Conservation (phyloP, 768 basidiomycete genomes). For the Tricholoma bakamatsutake region DNA sequence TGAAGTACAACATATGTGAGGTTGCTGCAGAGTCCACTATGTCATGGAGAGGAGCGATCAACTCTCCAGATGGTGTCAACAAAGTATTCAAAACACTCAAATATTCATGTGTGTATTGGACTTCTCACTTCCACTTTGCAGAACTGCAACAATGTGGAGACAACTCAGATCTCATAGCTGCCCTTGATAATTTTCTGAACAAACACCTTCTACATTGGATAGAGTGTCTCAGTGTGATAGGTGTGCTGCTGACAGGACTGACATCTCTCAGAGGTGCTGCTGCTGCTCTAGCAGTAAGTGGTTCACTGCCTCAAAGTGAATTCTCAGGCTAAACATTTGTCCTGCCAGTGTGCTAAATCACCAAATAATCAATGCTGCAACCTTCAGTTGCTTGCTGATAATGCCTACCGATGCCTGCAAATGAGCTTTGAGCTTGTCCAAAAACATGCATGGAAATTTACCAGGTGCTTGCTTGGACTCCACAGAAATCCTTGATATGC, state of each 20-base stretch:
- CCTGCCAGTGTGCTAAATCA: neutral
- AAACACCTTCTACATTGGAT: conserved; percentile 10
- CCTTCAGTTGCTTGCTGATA: conserved; percentile 1
- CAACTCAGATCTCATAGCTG: neutral
- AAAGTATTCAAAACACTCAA: conserved; percentile 10
- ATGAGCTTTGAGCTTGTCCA: conserved; percentile 8
- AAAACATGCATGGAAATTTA: neutral
- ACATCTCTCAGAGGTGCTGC: neutral
- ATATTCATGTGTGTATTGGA: conserved; percentile 12
- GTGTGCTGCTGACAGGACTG: neutral
- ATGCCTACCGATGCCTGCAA: conserved; percentile 8
- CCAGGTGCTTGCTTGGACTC: neutral
- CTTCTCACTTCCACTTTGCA: conserved; percentile 10
- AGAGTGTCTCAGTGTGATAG: too few relatives aligned
- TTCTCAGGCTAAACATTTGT: neutral
- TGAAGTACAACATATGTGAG: conserved; percentile 10
- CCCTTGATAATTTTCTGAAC: neutral
- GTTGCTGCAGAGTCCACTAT: neutral
- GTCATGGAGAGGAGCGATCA: neutral
- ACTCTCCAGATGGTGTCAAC: neutral
- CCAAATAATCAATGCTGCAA: neutral
- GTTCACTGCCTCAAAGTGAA: neutral
- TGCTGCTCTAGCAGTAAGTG: neutral
- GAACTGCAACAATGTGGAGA: neutral
- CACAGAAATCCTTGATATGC: neutral